phyloP scores from a whole-genome alignment of 805 yeast genomes.

The Nakazawaea holstii region DNA sequence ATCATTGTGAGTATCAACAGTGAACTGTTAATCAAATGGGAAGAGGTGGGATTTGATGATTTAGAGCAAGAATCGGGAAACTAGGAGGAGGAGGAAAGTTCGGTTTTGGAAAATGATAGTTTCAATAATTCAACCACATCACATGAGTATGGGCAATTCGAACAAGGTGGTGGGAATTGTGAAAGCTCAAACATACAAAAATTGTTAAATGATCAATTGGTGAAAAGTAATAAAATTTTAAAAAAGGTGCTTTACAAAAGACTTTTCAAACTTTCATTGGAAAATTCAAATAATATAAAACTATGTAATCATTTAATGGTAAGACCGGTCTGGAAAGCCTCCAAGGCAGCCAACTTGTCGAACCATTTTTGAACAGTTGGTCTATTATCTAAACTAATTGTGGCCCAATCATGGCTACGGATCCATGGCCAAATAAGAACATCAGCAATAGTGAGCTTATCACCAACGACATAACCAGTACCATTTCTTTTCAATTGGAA shows the following conservation, averaged over 20 bases:
- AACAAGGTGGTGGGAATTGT: not conserved
- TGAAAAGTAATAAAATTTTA: not conserved
- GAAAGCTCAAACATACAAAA: not conserved
- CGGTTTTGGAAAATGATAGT: constrained; percentile 6
- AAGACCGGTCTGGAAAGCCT: constrained; percentile 3
- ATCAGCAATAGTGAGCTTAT: constrained; percentile 56
- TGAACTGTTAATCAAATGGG: not conserved
- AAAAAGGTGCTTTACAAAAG: not conserved
- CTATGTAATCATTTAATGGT: not conserved
- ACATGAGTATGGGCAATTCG: constrained; percentile 8
- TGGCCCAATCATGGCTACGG: constrained; percentile 1
- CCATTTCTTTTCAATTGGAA: constrained; percentile 39
- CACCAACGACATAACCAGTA: constrained; percentile 55
- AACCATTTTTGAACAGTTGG: constrained; percentile 6
- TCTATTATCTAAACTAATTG: not conserved
- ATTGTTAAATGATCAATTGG: not conserved
- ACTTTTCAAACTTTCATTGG: constrained; percentile 16
- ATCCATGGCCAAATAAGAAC: constrained; percentile 46
- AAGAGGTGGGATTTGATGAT: not conserved
- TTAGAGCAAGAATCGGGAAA: not conserved
- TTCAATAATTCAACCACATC: constrained; percentile 1
- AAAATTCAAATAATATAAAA: no score
- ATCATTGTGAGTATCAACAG: constrained; percentile 15
- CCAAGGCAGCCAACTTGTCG: constrained; percentile 4
- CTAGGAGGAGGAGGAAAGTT: constrained; percentile 1